These are phyloP conservation scores for Paramecium caudatum DNA, from an alignment of 73 alveolate species.

Conservation along the genomic window DNA sequence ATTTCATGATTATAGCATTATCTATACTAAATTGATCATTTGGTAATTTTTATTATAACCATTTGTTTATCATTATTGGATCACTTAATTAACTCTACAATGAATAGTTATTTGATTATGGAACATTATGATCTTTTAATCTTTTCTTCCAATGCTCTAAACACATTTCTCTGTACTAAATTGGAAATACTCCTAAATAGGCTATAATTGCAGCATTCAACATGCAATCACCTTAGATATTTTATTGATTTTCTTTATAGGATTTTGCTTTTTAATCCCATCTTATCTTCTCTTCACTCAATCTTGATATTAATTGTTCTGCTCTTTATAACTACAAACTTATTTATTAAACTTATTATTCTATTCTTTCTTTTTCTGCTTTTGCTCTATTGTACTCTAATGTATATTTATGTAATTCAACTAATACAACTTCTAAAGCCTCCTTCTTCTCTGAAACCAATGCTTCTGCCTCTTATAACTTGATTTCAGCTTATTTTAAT, in stretches of 20 bases:
- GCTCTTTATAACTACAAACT: conserved; percentile 95
- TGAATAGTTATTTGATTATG: conserved; percentile 79
- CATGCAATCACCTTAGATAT: conserved; percentile 98
- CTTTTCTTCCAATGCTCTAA: conserved; percentile 91
- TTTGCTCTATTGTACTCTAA: conserved; percentile 96
- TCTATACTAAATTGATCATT: conserved; percentile 96
- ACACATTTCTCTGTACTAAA: conserved; percentile 95
- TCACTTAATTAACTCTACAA: conserved; percentile 97
- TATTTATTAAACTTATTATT: conserved; percentile 89
- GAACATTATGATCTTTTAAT: conserved; percentile 77
- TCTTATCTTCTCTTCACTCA: conserved; percentile 97
- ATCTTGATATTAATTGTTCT: conserved; percentile 94
- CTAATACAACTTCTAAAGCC: conserved; percentile 90
- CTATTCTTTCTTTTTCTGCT: conserved; percentile 89
- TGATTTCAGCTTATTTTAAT: conserved; percentile 97
- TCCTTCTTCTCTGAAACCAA: conserved; percentile 89
- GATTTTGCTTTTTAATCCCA: conserved; percentile 89
- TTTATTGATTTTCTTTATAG: conserved; percentile 86
- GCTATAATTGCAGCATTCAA: conserved; percentile 99
- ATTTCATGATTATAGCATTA: conserved; percentile 97
- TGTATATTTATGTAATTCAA: conserved; percentile 82
- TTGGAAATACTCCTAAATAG: conserved; percentile 98
- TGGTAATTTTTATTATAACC: conserved; percentile 97
- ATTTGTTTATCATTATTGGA: conserved; percentile 96
- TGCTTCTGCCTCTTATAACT: conserved; percentile 92